Evolutionary conservation across 2,329 filamentous ascomycete genomes (phyloP), one percentile per base, ranked within the genome.

Genomic region (Alternaria consortialis): DNA sequence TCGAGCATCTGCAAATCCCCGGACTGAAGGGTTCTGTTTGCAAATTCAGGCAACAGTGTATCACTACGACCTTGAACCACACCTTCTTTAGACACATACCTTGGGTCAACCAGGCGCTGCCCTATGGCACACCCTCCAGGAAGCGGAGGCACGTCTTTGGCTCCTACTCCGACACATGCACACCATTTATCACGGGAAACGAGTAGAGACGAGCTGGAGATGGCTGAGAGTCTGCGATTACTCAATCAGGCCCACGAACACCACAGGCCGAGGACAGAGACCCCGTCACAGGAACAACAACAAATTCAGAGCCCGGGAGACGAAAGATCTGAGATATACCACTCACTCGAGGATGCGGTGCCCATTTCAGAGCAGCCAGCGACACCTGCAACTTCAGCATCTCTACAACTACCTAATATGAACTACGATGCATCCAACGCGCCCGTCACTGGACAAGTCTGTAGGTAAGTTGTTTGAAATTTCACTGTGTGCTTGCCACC

Each of bases 371-470:
- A 71, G 29, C 65, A 65, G 23, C 50, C 68, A 32, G 64, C 69
- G 9, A 69, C 67, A 25, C 70, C 73, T 15, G 60, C 69, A 27
- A 65, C 71, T 8, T 59, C 68, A 53, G 53, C 68, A 50, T 67
- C 71, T 39, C 58, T 68, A 47, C 54, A 70, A 36, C 50, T 66
- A 23, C 61, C 65, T 20, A 65, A 60, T 17, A 65, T 58, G 52
- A 69, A 39, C 57, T 59, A 61, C 27, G 63, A 56, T 25, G 62
- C 67, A 50, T 60, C 62, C 39, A 79, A 74, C 65, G 74, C 76
- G 52, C 75, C 80, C 34, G 74, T 88, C 43, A 82, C 81, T 51
- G 89, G 89, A 3, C 90, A 92, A 76, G 82, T 91, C 46, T 92
- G 90, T 87, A 92, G 90, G 90, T 91, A 81, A 73, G 85, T 72